Conservation (phyloP, 345 rosid species). For the Clausena lansium region DNA sequence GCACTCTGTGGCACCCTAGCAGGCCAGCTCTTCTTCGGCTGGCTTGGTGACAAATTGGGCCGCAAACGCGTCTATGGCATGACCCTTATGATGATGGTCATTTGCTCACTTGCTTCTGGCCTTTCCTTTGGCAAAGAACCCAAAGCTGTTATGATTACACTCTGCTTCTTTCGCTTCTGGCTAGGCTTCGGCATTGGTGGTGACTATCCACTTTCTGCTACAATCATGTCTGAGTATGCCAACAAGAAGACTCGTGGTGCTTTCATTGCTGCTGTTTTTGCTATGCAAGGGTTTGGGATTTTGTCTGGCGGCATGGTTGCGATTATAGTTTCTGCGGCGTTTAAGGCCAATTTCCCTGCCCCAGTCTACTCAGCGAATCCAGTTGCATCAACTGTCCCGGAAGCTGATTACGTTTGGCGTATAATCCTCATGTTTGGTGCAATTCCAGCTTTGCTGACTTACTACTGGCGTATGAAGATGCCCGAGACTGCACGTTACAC, state of each 20-base stretch:
- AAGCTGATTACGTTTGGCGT: slow-evolving; percentile 74
- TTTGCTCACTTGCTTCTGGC: slow-evolving; percentile 60
- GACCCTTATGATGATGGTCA: slow-evolving; percentile 63
- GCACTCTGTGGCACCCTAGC: slow-evolving; percentile 71
- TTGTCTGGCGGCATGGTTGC: slow-evolving; percentile 65
- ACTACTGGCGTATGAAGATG: slow-evolving; percentile 75
- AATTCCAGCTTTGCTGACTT: slow-evolving; percentile 59
- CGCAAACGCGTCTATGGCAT: slow-evolving; percentile 65
- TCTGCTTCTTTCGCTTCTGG: slow-evolving; percentile 87
- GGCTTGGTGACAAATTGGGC: slow-evolving; percentile 81
- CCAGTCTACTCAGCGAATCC: slow-evolving; percentile 29
- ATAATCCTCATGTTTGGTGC: slow-evolving; percentile 70
- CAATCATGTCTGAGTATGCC: slow-evolving; percentile 87
- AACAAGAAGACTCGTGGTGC: slow-evolving; percentile 71
- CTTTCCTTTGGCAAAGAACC: slow-evolving; percentile 50
- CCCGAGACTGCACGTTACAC: slow-evolving; percentile 90
- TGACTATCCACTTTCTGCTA: slow-evolving; percentile 85
- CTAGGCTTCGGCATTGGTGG: slow-evolving; percentile 88
- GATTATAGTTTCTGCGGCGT: slow-evolving; percentile 32
- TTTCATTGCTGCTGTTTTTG: slow-evolving; percentile 73
- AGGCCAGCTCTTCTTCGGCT: slow-evolving; percentile 86
- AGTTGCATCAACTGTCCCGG: slow-evolving; percentile 43
- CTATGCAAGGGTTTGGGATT: slow-evolving; percentile 84
- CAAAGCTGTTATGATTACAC: slow-evolving; percentile 51
- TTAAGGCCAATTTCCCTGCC: slow-evolving; percentile 35